Evolutionary conservation across 2,329 filamentous ascomycete species (phyloP).

Genomic region (Stenocarpella maydis): DNA sequence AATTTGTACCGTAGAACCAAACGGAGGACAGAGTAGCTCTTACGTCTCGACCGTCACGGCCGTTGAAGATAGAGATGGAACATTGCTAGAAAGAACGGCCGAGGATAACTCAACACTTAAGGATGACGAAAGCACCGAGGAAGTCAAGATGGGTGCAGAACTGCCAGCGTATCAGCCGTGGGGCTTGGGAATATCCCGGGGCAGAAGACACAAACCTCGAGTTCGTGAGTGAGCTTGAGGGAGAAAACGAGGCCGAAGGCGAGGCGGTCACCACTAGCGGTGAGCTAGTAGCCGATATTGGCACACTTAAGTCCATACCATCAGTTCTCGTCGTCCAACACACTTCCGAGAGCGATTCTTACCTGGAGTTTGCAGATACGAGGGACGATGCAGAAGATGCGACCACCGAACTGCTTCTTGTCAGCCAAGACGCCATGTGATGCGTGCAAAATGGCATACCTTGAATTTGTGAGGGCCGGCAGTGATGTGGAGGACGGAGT

Average conservation of each 20-base stretch:
- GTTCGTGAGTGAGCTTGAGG: constrained; percentile 1
- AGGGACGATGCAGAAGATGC: constrained; percentile 6
- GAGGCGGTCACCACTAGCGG: background rate
- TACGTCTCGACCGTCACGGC: constrained; percentile 25
- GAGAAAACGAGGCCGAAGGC: background rate
- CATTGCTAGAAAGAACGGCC: background rate
- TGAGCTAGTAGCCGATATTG: background rate
- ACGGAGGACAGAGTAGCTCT: constrained; percentile 1
- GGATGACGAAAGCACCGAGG: background rate
- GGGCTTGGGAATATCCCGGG: too few species aligned
- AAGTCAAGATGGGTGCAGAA: background rate
- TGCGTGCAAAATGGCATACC: background rate
- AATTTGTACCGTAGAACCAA: constrained; percentile 35
- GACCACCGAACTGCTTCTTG: constrained; percentile 14
- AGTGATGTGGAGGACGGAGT: constrained; percentile 11
- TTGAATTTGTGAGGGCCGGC: constrained; percentile 22
- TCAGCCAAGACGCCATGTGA: background rate
- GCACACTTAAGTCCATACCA: background rate
- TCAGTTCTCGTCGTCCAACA: background rate
- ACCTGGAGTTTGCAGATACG: constrained; percentile 26
- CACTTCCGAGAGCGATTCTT: background rate
- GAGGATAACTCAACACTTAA: constrained; percentile 1
- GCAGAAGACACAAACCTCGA: constrained; percentile 26
- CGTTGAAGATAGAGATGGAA: background rate
- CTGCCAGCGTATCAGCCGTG: constrained; percentile 10